Evolutionary conservation across 2,329 filamentous ascomycete genomes (phyloP).

Genomic region (Cladophialophora psammophila): DNA sequence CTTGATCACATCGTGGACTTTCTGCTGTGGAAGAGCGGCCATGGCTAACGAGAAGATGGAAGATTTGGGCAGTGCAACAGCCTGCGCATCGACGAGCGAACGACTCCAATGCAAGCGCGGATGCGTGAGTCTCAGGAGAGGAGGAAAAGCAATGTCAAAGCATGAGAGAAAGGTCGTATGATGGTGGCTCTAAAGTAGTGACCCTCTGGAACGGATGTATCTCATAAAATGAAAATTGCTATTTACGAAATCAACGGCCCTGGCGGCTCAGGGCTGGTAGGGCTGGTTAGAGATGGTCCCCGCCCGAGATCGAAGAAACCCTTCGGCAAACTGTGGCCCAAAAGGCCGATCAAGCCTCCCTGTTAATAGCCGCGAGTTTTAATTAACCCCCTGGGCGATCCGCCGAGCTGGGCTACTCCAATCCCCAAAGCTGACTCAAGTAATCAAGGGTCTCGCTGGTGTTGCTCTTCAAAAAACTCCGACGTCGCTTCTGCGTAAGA

Average conservation of each 20-base stretch:
- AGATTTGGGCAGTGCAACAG: not conserved
- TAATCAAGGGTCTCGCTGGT: not conserved
- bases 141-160: not conserved
- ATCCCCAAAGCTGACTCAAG: not conserved
- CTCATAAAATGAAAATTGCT: not conserved
- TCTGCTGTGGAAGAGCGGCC: slow-evolving; percentile 54
- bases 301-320: not conserved
- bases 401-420: not conserved
- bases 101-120: not conserved
- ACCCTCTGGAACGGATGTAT: not conserved
- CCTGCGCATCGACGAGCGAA: not conserved
- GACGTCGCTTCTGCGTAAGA: slow-evolving; percentile 10
- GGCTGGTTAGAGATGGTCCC: not conserved
- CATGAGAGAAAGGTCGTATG: not conserved
- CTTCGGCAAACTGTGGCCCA: not conserved
- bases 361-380: not conserved
- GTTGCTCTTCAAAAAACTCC: not conserved
- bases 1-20: slow-evolving; percentile 78
- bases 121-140: not conserved
- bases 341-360: not conserved
- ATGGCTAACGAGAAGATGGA: slow-evolving; percentile 18
- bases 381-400: not conserved
- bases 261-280: too few species aligned
- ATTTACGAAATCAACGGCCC: not conserved
- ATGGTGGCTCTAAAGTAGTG: not conserved